Conservation (phyloP, 306 rosid species). For the Malus asiatica region DNA sequence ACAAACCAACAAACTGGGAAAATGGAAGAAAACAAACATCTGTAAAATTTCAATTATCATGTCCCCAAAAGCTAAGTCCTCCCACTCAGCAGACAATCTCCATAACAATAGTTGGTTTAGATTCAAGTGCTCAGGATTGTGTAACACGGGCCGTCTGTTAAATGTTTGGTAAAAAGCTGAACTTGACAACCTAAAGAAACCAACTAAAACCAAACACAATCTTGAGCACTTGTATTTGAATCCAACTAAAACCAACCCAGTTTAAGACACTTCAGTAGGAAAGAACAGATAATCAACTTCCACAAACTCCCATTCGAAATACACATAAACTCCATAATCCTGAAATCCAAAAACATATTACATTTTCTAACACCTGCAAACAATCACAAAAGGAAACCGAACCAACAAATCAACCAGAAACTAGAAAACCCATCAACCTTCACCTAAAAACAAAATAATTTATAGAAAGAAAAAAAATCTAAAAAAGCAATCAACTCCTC, state of each 20-base stretch:
- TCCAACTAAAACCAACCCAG: neutral
- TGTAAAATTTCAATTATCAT: neutral
- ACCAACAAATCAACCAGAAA: neutral
- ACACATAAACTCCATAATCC: neutral
- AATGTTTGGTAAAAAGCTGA: too few species aligned
- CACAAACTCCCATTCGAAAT: neutral
- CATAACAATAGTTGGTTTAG: neutral
- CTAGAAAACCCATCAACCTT: neutral
- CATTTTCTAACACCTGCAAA: neutral
- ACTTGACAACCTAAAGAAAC: too few species aligned
- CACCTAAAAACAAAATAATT: neutral
- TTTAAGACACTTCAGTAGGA: neutral
- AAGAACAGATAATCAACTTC: neutral
- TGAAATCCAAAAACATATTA: neutral
- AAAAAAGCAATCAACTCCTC: neutral
- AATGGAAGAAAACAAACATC: neutral
- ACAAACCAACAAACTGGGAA: neutral
- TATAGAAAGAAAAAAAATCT: neutral
- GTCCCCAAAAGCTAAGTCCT: neutral
- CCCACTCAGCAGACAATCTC: neutral
- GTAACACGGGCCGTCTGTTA: too few species aligned
- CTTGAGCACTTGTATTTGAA: neutral
- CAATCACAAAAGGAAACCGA: neutral
- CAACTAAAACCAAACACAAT: neutral
- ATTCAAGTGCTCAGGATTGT: too few species aligned